Conservation (phyloP, 148 eudicot species). For the Hydrangea macrophylla region DNA sequence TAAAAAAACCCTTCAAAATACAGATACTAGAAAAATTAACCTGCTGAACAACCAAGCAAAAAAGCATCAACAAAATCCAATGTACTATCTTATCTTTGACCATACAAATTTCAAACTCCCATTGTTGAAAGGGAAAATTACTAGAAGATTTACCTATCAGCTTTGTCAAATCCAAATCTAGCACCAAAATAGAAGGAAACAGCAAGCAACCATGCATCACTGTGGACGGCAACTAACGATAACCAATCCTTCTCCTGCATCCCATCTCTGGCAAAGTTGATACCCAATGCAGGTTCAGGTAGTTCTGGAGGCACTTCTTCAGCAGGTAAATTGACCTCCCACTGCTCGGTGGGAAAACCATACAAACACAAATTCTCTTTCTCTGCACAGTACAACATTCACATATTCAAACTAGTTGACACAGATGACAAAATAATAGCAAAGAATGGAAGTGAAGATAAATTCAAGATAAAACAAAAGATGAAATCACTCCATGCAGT, state of each 20-base stretch:
- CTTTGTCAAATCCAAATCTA: slow-evolving; percentile 83
- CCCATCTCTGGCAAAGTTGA: slow-evolving; percentile 90
- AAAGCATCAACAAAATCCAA: background rate
- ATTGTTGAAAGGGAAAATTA: no score
- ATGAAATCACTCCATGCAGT: no score
- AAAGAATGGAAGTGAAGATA: background rate
- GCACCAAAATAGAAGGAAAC: slow-evolving; percentile 92
- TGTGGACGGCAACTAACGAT: slow-evolving; percentile 83
- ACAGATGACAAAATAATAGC: background rate
- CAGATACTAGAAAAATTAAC: background rate
- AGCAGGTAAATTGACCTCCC: slow-evolving; percentile 95
- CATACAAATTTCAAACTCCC: background rate
- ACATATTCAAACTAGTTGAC: background rate
- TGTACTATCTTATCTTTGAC: background rate
- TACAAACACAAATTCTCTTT: slow-evolving; percentile 91
- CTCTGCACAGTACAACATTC: slow-evolving; percentile 40
- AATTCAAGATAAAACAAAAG: background rate
- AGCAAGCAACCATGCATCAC: slow-evolving; percentile 91
- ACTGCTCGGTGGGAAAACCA: slow-evolving; percentile 78
- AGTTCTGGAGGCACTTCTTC: slow-evolving; percentile 94
- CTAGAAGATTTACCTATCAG: slow-evolving; percentile 63
- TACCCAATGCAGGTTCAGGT: slow-evolving; percentile 94
- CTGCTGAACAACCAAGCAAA: background rate
- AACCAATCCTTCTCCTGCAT: slow-evolving; percentile 92
- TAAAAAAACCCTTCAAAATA: background rate